Evolutionary conservation across 768 basidiomycete genomes (phyloP), one percentile per base, ranked within the genome.

Genomic region (Suillus fuscotomentosus): DNA sequence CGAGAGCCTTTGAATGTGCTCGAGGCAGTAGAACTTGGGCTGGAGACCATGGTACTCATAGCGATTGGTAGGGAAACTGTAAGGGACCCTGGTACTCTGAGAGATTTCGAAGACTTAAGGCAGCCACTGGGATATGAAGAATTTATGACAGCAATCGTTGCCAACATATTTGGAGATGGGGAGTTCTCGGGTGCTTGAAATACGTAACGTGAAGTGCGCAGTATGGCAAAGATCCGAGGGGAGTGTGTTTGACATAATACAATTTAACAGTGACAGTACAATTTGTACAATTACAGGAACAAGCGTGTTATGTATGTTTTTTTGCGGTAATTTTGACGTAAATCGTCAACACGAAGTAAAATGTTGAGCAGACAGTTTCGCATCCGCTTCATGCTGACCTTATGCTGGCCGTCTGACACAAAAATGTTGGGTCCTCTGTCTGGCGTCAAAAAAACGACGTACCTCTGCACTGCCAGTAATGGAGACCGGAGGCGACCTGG

Each of bases 11-110:
- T 84, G 36, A 70, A 69, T 20, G 70, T 73, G 24, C 66, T 72
- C 63, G 78, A 78, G 68, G 73, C 70, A 68, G 69, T 78, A 69
- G 72, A 73, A 69, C 72, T 80, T 36, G 77, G 79, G 50, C 51
- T 69, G 22, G 65, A 70, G 47, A 73, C 73, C 45, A 66, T 70
- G 17, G 65, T 69, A 17, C 66, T 66, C 9, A 65, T 77, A n/a
- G 72, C 69, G 24, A 59, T 67, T 22, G 75, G 73, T 6, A 63
- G 74, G 54, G 76, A 76, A 62, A 31, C 14, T 13, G 63, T 63
- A 13, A 60, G 63, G 36, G 60, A 63, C 24, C 41, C 60, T 43
- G 17, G 17, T 63, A 61, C 60, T 8, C 55, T 48, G 27, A 63
- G 38, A 41, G 45, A 34, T 8, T 59, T 62, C 38, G 56, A 59